These are phyloP conservation scores for Debaryomyces sp. DNA, from an alignment of 1,139 yeast species.

Conservation along the genomic window DNA sequence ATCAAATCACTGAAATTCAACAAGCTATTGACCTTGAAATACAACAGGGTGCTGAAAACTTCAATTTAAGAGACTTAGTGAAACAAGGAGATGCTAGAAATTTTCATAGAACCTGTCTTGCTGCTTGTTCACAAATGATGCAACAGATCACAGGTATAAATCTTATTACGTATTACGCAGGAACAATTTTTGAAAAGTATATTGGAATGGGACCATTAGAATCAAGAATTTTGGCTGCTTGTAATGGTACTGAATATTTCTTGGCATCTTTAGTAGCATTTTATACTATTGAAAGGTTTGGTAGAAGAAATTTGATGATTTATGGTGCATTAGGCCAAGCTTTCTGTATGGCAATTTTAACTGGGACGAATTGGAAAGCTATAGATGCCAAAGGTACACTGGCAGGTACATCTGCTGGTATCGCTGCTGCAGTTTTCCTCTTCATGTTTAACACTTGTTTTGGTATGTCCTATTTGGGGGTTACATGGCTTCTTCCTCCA, in stretches of 20 bases:
- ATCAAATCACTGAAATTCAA: slow-evolving; percentile 35
- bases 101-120: slow-evolving; percentile 51
- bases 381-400: slow-evolving; percentile 12
- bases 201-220: slow-evolving; percentile 42
- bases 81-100: slow-evolving; percentile 45
- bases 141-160: slow-evolving; percentile 49
- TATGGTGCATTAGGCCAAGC: slow-evolving; percentile 56
- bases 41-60: slow-evolving; percentile 23
- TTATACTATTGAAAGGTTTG: slow-evolving; percentile 51
- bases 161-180: slow-evolving; percentile 44
- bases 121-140: slow-evolving; percentile 48
- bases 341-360: slow-evolving; percentile 33
- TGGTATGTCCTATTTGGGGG: slow-evolving; percentile 55
- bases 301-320: slow-evolving; percentile 54
- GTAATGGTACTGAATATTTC: slow-evolving; percentile 40
- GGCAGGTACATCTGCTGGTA: slow-evolving; percentile 23
- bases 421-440: slow-evolving; percentile 41
- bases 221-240: slow-evolving; percentile 40
- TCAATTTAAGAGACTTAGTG: slow-evolving; percentile 29
- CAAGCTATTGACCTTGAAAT: slow-evolving; percentile 31
- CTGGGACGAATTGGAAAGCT: slow-evolving; percentile 32
- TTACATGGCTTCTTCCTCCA: slow-evolving; percentile 61
- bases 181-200: slow-evolving; percentile 45
- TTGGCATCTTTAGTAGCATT: slow-evolving; percentile 48
- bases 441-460: slow-evolving; percentile 48